phyloP scores from a whole-genome alignment of 768 basidiomycete genomes.

The Pholiota conissans region DNA sequence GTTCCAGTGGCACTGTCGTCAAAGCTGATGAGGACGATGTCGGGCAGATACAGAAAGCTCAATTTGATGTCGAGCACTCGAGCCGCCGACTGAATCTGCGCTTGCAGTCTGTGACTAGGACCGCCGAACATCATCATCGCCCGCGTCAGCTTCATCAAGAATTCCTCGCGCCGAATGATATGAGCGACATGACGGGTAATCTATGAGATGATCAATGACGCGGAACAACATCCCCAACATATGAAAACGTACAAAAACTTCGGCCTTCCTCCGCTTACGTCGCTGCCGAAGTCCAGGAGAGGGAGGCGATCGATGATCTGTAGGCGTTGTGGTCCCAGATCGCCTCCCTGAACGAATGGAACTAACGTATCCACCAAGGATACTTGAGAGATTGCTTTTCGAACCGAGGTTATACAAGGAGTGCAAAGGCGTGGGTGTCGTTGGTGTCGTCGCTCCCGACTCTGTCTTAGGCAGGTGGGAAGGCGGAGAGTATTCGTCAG shows the following conservation, averaged over 20 bases:
- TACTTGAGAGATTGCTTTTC: slow-evolving; percentile 10
- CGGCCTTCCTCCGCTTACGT: slow-evolving; percentile 66
- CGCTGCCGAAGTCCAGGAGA: slow-evolving; percentile 30
- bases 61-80: slow-evolving; percentile 71
- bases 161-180: slow-evolving; percentile 79
- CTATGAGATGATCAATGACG: slow-evolving; percentile 34
- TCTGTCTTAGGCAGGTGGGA: not conserved
- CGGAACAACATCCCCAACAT: not conserved
- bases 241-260: slow-evolving; percentile 62
- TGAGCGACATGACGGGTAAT: slow-evolving; percentile 84
- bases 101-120: slow-evolving; percentile 78
- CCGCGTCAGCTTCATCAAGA: slow-evolving; percentile 79
- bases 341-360: slow-evolving; percentile 16
- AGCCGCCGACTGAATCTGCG: slow-evolving; percentile 79
- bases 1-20: slow-evolving; percentile 81
- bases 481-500: not conserved
- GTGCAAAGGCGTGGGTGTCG: not conserved
- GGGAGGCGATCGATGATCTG: slow-evolving; percentile 11
- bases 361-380: slow-evolving; percentile 12
- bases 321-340: slow-evolving; percentile 19
- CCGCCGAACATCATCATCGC: slow-evolving; percentile 92
- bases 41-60: slow-evolving; percentile 75
- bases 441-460: not conserved
- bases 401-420: slow-evolving; percentile 4
- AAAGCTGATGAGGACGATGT: slow-evolving; percentile 79